Evolutionary conservation across 495 filamentous ascomycete species (phyloP), one percentile per base, ranked within the genome.

Genomic region (Talaromyces ruber): DNA sequence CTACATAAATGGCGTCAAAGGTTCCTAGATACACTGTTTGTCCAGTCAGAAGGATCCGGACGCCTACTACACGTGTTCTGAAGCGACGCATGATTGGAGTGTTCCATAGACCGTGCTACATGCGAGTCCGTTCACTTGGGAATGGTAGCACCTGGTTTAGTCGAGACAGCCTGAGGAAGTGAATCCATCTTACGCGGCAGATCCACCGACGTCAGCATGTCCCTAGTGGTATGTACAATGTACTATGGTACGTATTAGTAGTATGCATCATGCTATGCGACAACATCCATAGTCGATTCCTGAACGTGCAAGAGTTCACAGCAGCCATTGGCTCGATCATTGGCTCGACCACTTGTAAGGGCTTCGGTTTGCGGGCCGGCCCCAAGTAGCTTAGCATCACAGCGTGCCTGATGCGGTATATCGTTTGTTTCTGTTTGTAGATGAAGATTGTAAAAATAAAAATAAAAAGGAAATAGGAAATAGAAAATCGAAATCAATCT

Each of bases 341-440:
- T 54, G 51, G 51, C 11, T 54, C 43, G 7, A 47, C 12, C 43
- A 21, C 0, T 26, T 26, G 21, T 5, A 26, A 18, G 12, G 22
- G 51, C 22, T 54, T 26, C 26, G 22, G 51, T 5, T 14, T 54
- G 22, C 51, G 51, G 51, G 51, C 51, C 51, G 51, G 51, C 51
- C 51, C 51, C 28, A 54, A 54, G 28, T 28, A 54, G 51, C 51
- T 54, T 54, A 54, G 51, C 51, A 54, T 54, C n/a, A 25, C 22
- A 25, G 12, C 7, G 14, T 54, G 51, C 51, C 26, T 25, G 26
- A 28, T 54, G 22, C 9, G 26, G 51, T 16, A 54, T 28, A 14
- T 54, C 51, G 51, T 54, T 6, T 52, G 51, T 25, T 54, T 28
- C 51, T 28, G 18, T 47, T 47, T n/a, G 43, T 47, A 16, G 34